A percentile compares a stretch with the other conserved stretches of the same genome.
These are phyloP conservation scores for Phytopythium cucurbitacearum DNA, from an alignment of 352 stramenopile species.

Conservation along the genomic window DNA sequence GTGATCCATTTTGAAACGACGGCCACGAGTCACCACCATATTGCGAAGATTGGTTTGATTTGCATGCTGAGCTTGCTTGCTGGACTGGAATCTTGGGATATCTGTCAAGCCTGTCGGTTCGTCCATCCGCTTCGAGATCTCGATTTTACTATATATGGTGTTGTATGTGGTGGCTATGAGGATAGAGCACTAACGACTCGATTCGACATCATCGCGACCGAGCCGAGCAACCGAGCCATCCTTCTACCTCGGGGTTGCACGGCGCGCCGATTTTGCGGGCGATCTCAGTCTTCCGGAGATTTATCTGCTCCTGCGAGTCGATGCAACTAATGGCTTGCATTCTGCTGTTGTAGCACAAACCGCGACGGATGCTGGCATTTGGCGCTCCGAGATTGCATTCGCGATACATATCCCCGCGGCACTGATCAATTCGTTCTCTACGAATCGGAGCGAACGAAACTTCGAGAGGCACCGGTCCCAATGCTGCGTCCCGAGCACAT, in stretches of 20 bases:
- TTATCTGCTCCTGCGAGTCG: constrained; percentile 4
- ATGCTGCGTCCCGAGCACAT: background rate
- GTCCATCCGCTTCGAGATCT: no score
- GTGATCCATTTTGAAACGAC: no score
- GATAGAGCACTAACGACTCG: no score
- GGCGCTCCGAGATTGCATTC: constrained; percentile 3
- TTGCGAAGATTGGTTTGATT: no score
- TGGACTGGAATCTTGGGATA: no score
- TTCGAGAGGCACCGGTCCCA: background rate
- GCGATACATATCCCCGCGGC: constrained; percentile 7
- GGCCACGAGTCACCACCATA: no score
- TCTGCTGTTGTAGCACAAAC: constrained; percentile 11
- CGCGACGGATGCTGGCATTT: background rate
- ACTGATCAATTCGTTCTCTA: constrained; percentile 5
- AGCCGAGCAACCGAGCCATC: constrained; percentile 13
- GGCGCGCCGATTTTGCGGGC: constrained; percentile 3
- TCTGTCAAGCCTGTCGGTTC: no score
- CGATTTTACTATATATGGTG: no score
- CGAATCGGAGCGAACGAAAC: background rate
- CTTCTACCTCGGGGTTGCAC: constrained; percentile 11
- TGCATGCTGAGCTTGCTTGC: no score
- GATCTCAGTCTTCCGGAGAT: constrained; percentile 8
- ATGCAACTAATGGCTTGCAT: constrained; percentile 13
- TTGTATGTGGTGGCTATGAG: no score
- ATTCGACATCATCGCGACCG: no score